Evolutionary conservation across 2,329 filamentous ascomycete species (phyloP).

Genomic region (Aspergillus jensenii): DNA sequence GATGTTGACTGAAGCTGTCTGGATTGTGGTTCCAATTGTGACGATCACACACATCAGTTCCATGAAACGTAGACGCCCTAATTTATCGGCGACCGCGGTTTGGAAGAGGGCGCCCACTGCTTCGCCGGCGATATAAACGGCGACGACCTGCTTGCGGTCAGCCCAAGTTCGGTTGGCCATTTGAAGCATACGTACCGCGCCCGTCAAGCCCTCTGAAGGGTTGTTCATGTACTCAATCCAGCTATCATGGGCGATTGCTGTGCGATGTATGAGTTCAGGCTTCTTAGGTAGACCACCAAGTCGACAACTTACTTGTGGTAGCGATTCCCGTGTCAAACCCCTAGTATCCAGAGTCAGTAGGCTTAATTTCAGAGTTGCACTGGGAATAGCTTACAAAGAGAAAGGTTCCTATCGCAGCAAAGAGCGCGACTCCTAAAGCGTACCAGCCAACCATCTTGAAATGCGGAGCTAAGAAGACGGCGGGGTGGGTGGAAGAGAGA

Average conservation of each 20-base stretch:
- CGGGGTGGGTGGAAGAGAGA: background rate
- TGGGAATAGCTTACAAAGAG: slow-evolving; percentile 49
- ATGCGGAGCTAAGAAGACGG: background rate
- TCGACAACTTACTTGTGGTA: slow-evolving; percentile 51
- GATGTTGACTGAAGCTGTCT: slow-evolving; percentile 56
- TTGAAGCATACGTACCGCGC: slow-evolving; percentile 44
- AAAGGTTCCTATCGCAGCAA: slow-evolving; percentile 60
- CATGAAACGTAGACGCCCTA: slow-evolving; percentile 57
- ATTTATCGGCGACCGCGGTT: slow-evolving; percentile 54
- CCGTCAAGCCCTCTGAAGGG: slow-evolving; percentile 56
- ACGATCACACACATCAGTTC: slow-evolving; percentile 55
- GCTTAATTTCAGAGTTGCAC: background rate
- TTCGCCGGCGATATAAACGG: slow-evolving; percentile 62
- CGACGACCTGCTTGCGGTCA: slow-evolving; percentile 45
- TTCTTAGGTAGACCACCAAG: no score
- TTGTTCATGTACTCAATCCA: slow-evolving; percentile 61
- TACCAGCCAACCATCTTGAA: slow-evolving; percentile 44
- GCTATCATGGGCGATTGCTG: slow-evolving; percentile 59
- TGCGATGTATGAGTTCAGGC: background rate
- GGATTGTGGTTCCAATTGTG: slow-evolving; percentile 55
- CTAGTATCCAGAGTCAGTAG: slow-evolving; percentile 30
- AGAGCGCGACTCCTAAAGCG: slow-evolving; percentile 53
- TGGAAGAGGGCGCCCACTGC: slow-evolving; percentile 56
- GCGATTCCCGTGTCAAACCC: slow-evolving; percentile 62
- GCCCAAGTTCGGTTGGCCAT: background rate